A percentile compares a stretch with the other conserved stretches of the same genome.
phyloP scores from a whole-genome alignment of 371 early-diverging fungal genomes.

The Mucor mucedo region DNA sequence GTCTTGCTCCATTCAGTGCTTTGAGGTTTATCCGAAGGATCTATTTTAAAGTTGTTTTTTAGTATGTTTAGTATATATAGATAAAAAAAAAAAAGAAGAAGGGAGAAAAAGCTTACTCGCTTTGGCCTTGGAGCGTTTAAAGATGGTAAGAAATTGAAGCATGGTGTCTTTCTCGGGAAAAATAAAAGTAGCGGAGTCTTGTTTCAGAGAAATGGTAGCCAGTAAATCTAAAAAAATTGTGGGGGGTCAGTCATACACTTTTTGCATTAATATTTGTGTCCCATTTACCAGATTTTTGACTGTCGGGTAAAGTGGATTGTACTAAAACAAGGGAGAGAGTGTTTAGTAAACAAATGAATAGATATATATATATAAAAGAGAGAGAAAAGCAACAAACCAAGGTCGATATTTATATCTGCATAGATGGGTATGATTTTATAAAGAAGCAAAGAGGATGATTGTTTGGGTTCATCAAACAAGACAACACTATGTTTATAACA shows the following conservation, averaged over 20 bases:
- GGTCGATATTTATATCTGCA: conserved; percentile 28
- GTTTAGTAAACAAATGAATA: neutral
- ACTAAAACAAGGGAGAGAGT: neutral
- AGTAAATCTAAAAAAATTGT: conserved; percentile 26
- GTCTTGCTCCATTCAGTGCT: too few relatives aligned
- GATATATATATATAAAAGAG: neutral
- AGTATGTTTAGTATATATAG: too few relatives aligned
- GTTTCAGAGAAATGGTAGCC: conserved; percentile 30
- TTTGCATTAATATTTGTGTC: neutral
- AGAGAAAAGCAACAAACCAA: conserved; percentile 15
- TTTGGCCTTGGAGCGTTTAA: conserved; percentile 15
- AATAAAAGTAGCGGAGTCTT: conserved; percentile 24
- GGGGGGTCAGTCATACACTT: neutral
- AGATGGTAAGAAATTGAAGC: conserved; percentile 28
- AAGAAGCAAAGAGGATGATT: conserved; percentile 27
- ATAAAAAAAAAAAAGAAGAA: too few relatives aligned
- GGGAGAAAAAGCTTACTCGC: conserved; percentile 21
- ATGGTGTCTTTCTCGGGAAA: conserved; percentile 38
- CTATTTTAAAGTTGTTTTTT: too few relatives aligned
- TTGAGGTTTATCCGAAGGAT: too few relatives aligned
- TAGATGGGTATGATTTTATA: conserved; percentile 32
- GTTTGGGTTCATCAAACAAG: conserved; percentile 29
- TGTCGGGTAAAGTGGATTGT: conserved; percentile 12
- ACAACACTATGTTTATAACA: conserved; percentile 23
- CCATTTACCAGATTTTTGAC: conserved; percentile 6